Percentiles rank a stretch among this genome's conserved stretches.
Conservation (phyloP, 2,329 filamentous ascomycete genomes). For the Ophiostoma perfectum region DNA sequence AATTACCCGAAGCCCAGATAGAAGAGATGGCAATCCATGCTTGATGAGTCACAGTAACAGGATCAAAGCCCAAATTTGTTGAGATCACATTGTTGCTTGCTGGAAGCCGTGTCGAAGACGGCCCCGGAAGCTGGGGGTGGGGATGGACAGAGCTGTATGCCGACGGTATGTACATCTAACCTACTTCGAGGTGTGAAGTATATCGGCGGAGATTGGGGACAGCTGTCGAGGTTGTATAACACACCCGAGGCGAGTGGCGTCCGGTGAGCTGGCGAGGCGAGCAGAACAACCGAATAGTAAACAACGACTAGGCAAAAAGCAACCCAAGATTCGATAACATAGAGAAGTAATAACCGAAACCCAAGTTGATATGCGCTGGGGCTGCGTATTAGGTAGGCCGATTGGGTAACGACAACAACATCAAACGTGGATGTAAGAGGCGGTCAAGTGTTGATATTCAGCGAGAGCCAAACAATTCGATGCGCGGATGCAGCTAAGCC, state of each 20-base stretch:
- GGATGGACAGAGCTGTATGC: background rate
- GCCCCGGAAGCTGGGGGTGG: background rate
- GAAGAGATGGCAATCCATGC: conserved; percentile 6
- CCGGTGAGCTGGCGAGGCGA: background rate
- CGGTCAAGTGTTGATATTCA: conserved; percentile 2
- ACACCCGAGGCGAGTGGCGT: background rate
- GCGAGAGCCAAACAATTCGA: conserved; percentile 13
- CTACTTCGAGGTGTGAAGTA: background rate
- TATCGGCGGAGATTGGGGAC: background rate
- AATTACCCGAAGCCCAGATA: background rate
- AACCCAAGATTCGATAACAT: background rate
- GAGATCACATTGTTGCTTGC: background rate
- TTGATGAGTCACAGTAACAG: background rate
- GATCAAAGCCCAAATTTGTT: background rate
- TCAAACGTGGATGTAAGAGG: conserved; percentile 13
- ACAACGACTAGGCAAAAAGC: background rate
- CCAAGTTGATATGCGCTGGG: background rate
- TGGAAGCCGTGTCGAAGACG: background rate
- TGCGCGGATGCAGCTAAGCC: background rate
- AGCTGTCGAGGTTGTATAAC: conserved; percentile 3
- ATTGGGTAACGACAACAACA: conserved; percentile 13
- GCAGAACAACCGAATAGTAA: background rate
- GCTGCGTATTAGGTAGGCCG: background rate
- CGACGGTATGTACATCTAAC: conserved; percentile 11
- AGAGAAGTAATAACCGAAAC: background rate